Evolutionary conservation across 176 grass and related monocot species (phyloP), one percentile per base, ranked within the genome.

Genomic region (Zoysia japonica): DNA sequence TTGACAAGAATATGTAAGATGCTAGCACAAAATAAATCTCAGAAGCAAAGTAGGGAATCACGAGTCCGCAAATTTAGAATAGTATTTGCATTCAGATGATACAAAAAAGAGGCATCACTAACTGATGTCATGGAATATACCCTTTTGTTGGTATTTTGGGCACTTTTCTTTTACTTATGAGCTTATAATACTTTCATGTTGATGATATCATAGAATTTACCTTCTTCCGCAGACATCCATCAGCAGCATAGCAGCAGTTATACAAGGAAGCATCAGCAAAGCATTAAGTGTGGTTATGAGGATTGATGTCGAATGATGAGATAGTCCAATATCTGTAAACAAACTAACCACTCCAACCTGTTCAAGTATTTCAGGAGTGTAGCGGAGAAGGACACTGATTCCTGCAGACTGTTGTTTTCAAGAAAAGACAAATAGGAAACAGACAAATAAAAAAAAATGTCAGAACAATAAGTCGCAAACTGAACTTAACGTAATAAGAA

Each of bases 201-300:
- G 16, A 62, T 40, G 5, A 41, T 46, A 28, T 80, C 15, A 41
- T 35, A 15, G 39, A 79, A 62, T 75, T 65, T 85, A 94, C 91
- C 94, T 94, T 92, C 94, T 85, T 73, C 87, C 91, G 0, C 89
- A 89, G 68, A 92, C 48, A 82, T 94, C 94, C 91, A 97, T 94
- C 68, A 94, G 81, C 51, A 93, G 83, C 94, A 97, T 94, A 49
- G 94, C 90, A 42, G 83, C 70, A 81, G 85, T 88, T 69, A 97
- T 92, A 78, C 85, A 86, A 50, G 94, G 91, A 61, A 94, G 89
- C 81, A 97, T 90, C 83, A 97, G 80, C 74, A 94, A 85, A 75
- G 91, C 93, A 66, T 84, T 89, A 55, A 97, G 85, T 75, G 45
- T 62, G 69, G 91, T 87, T 68, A 97, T 87, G 62, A 94, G 91